These are phyloP conservation scores for Verticillium tricorpus DNA, from an alignment of 2,329 filamentous ascomycete genomes.

Conservation along the genomic window DNA sequence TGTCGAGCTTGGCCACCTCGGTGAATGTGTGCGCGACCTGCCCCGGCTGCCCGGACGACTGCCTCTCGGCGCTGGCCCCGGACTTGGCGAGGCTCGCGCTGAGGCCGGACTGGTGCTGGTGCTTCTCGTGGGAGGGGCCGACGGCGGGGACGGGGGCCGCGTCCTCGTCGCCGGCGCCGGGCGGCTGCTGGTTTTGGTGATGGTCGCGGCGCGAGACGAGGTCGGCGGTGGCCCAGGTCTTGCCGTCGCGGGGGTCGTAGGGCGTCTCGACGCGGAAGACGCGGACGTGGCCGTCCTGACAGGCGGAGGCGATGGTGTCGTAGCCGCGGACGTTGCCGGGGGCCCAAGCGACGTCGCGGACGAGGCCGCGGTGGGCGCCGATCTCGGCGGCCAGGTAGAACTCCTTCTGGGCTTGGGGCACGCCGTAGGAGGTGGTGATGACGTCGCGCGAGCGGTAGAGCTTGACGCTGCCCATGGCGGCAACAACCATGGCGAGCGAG, in stretches of 20 bases:
- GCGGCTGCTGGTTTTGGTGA: slow-evolving; percentile 8
- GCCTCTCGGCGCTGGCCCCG: slow-evolving; percentile 41
- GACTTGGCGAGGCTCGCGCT: slow-evolving; percentile 50
- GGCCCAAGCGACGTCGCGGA: slow-evolving; percentile 88
- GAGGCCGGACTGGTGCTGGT: slow-evolving; percentile 41
- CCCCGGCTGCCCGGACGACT: slow-evolving; percentile 55
- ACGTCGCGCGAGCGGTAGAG: slow-evolving; percentile 73
- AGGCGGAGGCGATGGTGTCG: slow-evolving; percentile 86
- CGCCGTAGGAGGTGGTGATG: slow-evolving; percentile 45
- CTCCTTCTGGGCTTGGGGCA: slow-evolving; percentile 58
- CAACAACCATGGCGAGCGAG: slow-evolving; percentile 76
- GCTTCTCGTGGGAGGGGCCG: slow-evolving; percentile 13
- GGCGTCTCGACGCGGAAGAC: slow-evolving; percentile 78
- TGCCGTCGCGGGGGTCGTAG: slow-evolving; percentile 38
- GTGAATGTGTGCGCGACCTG: slow-evolving; percentile 60
- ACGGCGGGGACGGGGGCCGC: slow-evolving; percentile 6
- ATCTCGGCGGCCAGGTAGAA: slow-evolving; percentile 84
- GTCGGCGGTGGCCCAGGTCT: slow-evolving; percentile 44
- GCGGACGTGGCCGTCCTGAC: slow-evolving; percentile 83
- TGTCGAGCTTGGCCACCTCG: slow-evolving; percentile 63
- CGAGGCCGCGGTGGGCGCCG: slow-evolving; percentile 68
- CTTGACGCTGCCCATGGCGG: slow-evolving; percentile 76
- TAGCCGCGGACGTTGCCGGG: slow-evolving; percentile 86
- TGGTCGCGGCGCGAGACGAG: slow-evolving; percentile 29
- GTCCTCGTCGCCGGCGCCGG: not conserved